Conservation (phyloP, 2,329 filamentous ascomycete species). For the Zymoseptoria passerinii region DNA sequence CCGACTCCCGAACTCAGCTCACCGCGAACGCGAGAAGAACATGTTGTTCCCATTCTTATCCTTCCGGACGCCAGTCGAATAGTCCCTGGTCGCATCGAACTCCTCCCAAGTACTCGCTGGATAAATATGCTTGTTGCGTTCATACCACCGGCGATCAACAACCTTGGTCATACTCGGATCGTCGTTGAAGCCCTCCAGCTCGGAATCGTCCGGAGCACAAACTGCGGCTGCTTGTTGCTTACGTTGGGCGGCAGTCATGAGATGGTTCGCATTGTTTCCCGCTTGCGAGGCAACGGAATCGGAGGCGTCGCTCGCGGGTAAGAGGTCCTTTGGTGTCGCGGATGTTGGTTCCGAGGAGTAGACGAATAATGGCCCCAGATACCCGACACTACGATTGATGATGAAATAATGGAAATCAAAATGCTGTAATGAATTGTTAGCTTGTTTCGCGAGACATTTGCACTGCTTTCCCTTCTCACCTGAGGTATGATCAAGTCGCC, state of each 20-base stretch:
- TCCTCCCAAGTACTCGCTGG: constrained; percentile 93
- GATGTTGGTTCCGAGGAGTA: constrained; percentile 51
- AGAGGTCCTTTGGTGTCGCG: constrained; percentile 31
- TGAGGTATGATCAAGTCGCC: constrained; percentile 89
- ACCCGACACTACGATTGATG: constrained; percentile 72
- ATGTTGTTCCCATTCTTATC: constrained; percentile 88
- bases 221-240: constrained; percentile 12
- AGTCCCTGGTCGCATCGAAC: constrained; percentile 84
- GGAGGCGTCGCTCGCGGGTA: constrained; percentile 14
- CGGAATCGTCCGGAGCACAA: constrained; percentile 42
- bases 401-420: constrained; percentile 97
- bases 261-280: constrained; percentile 2
- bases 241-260: constrained; percentile 22
- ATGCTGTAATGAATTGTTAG: constrained; percentile 51
- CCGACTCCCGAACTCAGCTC: not conserved
- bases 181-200: constrained; percentile 64
- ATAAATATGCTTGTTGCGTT: constrained; percentile 96
- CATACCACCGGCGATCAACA: constrained; percentile 93
- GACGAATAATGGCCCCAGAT: constrained; percentile 69
- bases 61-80: constrained; percentile 65
- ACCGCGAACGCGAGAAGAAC: constrained; percentile 44
- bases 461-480: constrained; percentile 50
- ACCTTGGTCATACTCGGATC: constrained; percentile 83
- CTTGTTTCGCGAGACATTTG: constrained; percentile 12
- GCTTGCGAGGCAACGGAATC: constrained; percentile 3